Evolutionary conservation across 768 basidiomycete species (phyloP).

Genomic region (Piloderma croceum): DNA sequence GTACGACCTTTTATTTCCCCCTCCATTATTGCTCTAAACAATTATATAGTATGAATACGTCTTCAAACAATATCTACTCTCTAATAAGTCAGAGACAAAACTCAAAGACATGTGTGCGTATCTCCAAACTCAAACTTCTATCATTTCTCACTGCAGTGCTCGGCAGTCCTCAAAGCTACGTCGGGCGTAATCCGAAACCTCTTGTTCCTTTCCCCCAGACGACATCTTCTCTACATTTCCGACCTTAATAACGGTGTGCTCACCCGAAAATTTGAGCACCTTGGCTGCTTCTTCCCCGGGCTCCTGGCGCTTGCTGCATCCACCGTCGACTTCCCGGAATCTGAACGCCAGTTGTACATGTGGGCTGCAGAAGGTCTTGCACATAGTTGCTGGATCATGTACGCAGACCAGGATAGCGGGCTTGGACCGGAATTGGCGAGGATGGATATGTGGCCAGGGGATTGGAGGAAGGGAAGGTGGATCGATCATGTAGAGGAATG

Average conservation of each 20-base stretch:
- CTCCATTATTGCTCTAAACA: too few species aligned
- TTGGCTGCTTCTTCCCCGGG: constrained; percentile 67
- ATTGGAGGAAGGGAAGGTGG: constrained; percentile 29
- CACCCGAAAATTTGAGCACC: constrained; percentile 52
- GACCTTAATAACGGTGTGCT: constrained; percentile 33
- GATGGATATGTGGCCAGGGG: constrained; percentile 22
- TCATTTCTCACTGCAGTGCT: not conserved
- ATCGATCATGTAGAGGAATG: constrained; percentile 35
- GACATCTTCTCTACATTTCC: constrained; percentile 60
- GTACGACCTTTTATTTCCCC: too few species aligned
- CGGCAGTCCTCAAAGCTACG: constrained; percentile 44
- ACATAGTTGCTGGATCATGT: constrained; percentile 47
- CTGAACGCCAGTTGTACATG: constrained; percentile 37
- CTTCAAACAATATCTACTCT: constrained; percentile 58
- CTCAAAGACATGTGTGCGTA: constrained; percentile 49
- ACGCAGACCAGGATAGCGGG: constrained; percentile 34
- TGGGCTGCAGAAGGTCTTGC: constrained; percentile 63
- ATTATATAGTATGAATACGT: constrained; percentile 72
- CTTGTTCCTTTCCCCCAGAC: constrained; percentile 50
- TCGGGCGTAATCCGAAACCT: constrained; percentile 52
- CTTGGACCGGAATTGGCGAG: constrained; percentile 22
- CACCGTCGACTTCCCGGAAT: constrained; percentile 33
- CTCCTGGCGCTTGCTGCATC: constrained; percentile 58
- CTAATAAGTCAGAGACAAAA: constrained; percentile 38
- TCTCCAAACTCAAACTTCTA: constrained; percentile 26